Base-by-base conservation (phyloP, 768 basidiomycete species). In the Strobilomyces dryophilus region DNA sequence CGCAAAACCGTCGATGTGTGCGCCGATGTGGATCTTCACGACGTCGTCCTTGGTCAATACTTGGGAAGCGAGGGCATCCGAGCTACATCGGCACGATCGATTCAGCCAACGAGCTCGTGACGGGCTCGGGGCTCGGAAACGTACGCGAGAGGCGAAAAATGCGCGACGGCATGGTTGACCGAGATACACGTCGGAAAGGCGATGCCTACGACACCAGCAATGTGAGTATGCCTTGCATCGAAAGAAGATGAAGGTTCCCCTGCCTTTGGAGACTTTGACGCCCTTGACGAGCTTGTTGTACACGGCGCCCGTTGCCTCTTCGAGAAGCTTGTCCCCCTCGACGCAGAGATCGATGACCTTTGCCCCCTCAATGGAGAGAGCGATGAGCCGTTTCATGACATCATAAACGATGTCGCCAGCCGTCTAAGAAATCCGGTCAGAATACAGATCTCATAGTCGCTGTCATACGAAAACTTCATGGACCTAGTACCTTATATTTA, bases 1-100 rank as follows among this genome's bases (percentile, higher is more conserved):
- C 18, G 95, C 94, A 71, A 90, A 98, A 52, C 97, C 97, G 69
- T 98, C 95, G 71, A 99, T 93, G 66, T 99, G 97, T 18, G 95
- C 94, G 43, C 97, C 97, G 55, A 98, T 79, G 71, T 95, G 92
- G 58, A 99, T 74, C 75, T 98, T 98, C 60, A 98, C 95, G 53
- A 99, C 84, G 69, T 99, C 97, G 55, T 84, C 84, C 58, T 92
- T 88, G 26, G 81, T 82, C 59, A 95, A 79, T 47, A 71, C 79
- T 69, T 85, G 83, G 8, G 75, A 73, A 26, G 88, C 81, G 57
- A 82, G 79, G 15, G 85, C 72, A 73, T 93, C 90, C 35, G 90
- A 91, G 60, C 88, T 90, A 58, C 12, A 52, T 49, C 27, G 36
- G 42, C 21, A 61, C 54, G 56, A 67, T 56, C 67, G 57, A 71